Percentiles rank a stretch among this genome's conserved stretches.
phyloP scores from a whole-genome alignment of 257 asterid genomes.

The Forsythia viridissima region DNA sequence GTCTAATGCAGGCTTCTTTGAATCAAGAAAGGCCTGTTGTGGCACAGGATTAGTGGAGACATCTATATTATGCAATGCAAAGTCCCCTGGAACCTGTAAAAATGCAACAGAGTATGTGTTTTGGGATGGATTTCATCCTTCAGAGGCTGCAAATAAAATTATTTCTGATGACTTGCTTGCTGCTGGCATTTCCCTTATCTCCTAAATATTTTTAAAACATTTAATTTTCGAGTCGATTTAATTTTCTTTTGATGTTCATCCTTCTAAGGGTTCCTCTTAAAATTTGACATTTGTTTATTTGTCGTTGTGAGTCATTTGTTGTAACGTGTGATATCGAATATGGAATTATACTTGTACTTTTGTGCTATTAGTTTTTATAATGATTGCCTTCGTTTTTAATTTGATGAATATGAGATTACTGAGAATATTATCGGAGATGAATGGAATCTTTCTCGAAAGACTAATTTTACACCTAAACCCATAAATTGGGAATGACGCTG shows the following conservation, averaged over 20 bases:
- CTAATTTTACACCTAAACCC: no score
- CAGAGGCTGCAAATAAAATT: constrained; percentile 76
- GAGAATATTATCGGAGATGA: not conserved
- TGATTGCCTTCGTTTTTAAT: not conserved
- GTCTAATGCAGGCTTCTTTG: constrained; percentile 60
- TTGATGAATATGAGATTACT: not conserved
- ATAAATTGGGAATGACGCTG: not conserved
- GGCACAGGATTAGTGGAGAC: constrained; percentile 83
- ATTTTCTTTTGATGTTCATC: not conserved
- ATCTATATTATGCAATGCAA: constrained; percentile 66
- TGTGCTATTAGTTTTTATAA: not conserved
- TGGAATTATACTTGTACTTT: not conserved
- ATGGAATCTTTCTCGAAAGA: not conserved
- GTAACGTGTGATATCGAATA: not conserved
- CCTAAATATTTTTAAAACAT: constrained; percentile 8
- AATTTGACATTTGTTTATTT: not conserved
- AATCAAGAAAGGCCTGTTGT: constrained; percentile 90
- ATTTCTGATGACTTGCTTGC: constrained; percentile 67
- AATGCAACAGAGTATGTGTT: constrained; percentile 80
- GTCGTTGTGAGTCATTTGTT: not conserved
- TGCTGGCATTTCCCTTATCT: constrained; percentile 70
- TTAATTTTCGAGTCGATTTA: not conserved
- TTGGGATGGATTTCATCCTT: constrained; percentile 90
- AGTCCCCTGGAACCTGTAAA: constrained; percentile 77
- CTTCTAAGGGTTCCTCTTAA: not conserved